Evolutionary conservation across 306 rosid genomes (phyloP), one percentile per base, ranked within the genome.

Genomic region (Senna siamea): DNA sequence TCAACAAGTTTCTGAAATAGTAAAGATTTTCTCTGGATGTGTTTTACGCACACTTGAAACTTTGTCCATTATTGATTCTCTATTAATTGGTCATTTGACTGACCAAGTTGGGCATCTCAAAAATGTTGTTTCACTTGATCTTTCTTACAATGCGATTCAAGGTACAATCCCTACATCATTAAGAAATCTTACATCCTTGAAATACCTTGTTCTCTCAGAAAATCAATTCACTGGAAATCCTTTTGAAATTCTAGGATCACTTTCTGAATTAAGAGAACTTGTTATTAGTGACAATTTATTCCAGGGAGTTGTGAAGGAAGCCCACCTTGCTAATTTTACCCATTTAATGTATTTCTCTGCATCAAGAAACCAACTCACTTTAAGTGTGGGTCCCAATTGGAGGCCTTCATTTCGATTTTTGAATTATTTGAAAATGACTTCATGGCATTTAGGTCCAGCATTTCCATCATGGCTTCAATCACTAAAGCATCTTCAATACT

Each of bases 401-500:
- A 37, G 32, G 8, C 81, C 78, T 48, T 12, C 75, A 23, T 75
- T 76, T 56, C 81, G 55, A 20, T 9, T 37, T 0, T 2, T 0
- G 0, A n/a, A n/a, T n/a, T n/a, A n/a, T 0, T 56, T 81, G 28
- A 0, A 0, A 0, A 11, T 70, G 17, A 2, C 7, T 0, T 76
- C 74, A 4, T 81, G 71, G 74, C 11, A 64, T 13, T 19, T 71
- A 18, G 85, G 85, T n/a, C 78, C 78, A 0, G 2, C 17, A 6
- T 76, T 76, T 65, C 78, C 85, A 0, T 3, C 7, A 0, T 76
- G 85, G 85, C 47, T 76, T 47, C 74, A 20, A 5, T 61, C 38
- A 0, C 78, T 64, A 47, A 70, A 55, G 66, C 2, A 22, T 38
- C 76, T 76, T 1, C 0, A 0, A 0, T 0, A 0, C 5, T 60